Conservation (phyloP, 768 basidiomycete genomes). For the Mycena rosella region DNA sequence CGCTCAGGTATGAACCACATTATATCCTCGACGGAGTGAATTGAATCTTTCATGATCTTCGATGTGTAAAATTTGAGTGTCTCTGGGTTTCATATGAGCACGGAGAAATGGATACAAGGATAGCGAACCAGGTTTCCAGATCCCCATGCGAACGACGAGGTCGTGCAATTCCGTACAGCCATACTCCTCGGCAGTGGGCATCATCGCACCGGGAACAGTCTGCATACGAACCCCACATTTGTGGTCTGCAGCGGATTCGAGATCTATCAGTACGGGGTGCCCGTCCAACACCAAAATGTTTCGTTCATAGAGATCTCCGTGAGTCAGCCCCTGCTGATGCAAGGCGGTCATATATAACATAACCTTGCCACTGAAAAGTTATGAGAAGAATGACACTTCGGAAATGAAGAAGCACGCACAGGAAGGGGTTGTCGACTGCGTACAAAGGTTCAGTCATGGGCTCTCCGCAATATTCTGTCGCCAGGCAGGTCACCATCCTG, state of each 20-base stretch:
- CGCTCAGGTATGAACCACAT: not conserved
- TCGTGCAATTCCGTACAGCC: not conserved
- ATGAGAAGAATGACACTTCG: no score
- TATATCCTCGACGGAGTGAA: not conserved
- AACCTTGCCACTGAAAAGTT: no score
- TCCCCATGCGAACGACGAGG: not conserved
- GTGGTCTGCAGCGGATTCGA: not conserved
- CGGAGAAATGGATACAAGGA: not conserved
- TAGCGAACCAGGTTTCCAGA: not conserved
- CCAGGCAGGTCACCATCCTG: not conserved
- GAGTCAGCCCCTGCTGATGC: not conserved
- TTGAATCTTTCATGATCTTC: not conserved
- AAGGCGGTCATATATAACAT: not conserved
- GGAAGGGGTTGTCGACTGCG: not conserved
- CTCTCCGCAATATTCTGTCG: not conserved
- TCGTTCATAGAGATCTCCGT: not conserved
- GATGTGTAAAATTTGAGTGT: not conserved
- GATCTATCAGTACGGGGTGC: not conserved
- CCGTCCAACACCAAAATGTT: not conserved
- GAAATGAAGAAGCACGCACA: not conserved
- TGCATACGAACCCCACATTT: not conserved
- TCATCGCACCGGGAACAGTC: not conserved
- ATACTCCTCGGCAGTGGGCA: conserved; percentile 1
- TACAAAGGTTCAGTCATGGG: not conserved
- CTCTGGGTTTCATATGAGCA: not conserved